These are phyloP conservation scores for Schizosaccharomyces japonicus DNA, from an alignment of 805 yeast species.

Conservation along the genomic window DNA sequence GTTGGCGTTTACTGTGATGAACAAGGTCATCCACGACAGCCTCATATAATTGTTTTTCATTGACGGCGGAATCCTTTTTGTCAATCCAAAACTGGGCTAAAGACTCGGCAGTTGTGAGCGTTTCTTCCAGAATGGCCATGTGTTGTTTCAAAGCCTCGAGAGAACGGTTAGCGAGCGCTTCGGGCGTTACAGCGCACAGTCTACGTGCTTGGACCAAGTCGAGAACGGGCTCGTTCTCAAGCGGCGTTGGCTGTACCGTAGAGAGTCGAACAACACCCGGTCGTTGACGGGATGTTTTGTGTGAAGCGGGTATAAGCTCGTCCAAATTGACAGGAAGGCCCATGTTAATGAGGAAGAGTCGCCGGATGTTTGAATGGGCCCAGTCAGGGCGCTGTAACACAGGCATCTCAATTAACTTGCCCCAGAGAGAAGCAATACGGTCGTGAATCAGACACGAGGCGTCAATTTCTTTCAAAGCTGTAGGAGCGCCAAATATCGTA, in stretches of 20 bases:
- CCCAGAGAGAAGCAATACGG: conserved; percentile 14
- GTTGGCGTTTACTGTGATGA: not conserved
- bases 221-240: not conserved
- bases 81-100: not conserved
- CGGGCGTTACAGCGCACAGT: not conserved
- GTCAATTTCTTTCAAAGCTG: not conserved
- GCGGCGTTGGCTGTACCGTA: not conserved
- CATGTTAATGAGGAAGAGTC: conserved; percentile 27
- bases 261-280: not conserved
- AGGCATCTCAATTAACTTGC: conserved; percentile 21
- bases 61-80: not conserved
- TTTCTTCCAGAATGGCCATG: not conserved
- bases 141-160: not conserved
- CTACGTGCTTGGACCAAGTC: not conserved
- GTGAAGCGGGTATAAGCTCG: conserved; percentile 17
- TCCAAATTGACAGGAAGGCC: conserved; percentile 40
- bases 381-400: conserved; percentile 33
- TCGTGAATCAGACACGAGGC: conserved; percentile 8
- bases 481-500: not conserved
- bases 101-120: not conserved
- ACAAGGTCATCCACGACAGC: conserved; percentile 4
- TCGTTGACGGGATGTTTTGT: not conserved
- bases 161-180: not conserved
- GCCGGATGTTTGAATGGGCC: conserved; percentile 32
- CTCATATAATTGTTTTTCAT: conserved; percentile 1